phyloP scores from a whole-genome alignment of 2,329 filamentous ascomycete species.

The Zalaria sp. region DNA sequence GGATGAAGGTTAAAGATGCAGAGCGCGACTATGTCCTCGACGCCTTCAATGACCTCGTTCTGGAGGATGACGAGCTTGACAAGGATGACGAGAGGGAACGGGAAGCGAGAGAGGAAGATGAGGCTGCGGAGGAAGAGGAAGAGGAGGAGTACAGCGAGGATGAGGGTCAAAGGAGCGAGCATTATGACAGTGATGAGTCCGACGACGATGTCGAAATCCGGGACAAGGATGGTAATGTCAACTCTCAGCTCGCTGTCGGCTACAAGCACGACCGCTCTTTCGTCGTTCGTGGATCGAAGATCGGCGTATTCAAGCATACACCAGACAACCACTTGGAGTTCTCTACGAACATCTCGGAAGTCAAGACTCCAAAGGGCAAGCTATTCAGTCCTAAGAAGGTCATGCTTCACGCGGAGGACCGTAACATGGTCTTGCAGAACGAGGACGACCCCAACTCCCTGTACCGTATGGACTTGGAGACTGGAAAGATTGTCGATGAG shows the following conservation, averaged over 20 bases:
- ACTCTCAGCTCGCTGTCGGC: constrained; percentile 87
- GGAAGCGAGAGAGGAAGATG: constrained; percentile 38
- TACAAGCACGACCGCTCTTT: constrained; percentile 97
- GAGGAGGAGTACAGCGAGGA: constrained; percentile 48
- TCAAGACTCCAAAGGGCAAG: constrained; percentile 74
- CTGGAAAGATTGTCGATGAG: constrained; percentile 94
- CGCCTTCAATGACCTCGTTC: constrained; percentile 84
- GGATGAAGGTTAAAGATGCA: constrained; percentile 81
- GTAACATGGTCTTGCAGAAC: constrained; percentile 81
- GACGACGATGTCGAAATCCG: constrained; percentile 58
- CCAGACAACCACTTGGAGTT: constrained; percentile 87
- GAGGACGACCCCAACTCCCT: constrained; percentile 71
- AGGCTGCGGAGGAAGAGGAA: constrained; percentile 43
- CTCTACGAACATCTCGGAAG: constrained; percentile 91
- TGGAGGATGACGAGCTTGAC: constrained; percentile 55
- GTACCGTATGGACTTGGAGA: constrained; percentile 95
- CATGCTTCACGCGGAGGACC: constrained; percentile 86
- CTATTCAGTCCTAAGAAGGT: constrained; percentile 92
- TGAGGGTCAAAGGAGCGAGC: constrained; percentile 54
- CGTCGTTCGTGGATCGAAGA: constrained; percentile 92
- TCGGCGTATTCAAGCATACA: constrained; percentile 97
- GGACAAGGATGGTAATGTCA: constrained; percentile 68
- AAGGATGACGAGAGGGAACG: constrained; percentile 41
- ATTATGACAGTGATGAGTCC: constrained; percentile 64
- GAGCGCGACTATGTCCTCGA: constrained; percentile 92